phyloP scores from a whole-genome alignment of 2,329 filamentous ascomycete species.

The Stagonosporopsis cucurbitacearum region DNA sequence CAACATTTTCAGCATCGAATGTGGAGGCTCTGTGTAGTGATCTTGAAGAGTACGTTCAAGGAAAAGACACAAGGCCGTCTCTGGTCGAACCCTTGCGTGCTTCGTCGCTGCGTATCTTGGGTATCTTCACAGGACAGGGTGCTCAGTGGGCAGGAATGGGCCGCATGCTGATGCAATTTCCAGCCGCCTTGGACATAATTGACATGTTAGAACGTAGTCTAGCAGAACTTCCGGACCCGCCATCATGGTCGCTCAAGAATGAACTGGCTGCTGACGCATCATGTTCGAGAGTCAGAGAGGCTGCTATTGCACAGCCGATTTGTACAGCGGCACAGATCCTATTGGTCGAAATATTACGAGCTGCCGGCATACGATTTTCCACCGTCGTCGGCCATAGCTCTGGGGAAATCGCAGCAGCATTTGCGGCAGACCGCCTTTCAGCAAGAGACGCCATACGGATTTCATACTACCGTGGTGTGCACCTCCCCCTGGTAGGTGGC shows the following conservation, averaged over 20 bases:
- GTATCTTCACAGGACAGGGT: conserved; percentile 40
- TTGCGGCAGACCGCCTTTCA: conserved; percentile 30
- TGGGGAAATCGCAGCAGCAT: conserved; percentile 39
- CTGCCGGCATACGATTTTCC: conserved; percentile 17
- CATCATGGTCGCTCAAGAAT: conserved; percentile 25
- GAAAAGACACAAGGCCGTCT: neutral
- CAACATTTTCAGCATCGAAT: neutral
- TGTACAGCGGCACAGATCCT: conserved; percentile 36
- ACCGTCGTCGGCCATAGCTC: conserved; percentile 27
- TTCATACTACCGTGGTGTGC: conserved; percentile 26
- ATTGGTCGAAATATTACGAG: conserved; percentile 27
- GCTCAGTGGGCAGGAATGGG: conserved; percentile 40
- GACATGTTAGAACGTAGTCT: conserved; percentile 19
- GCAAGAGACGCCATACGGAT: conserved; percentile 19
- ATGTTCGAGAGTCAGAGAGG: conserved; percentile 11
- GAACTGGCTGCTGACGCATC: conserved; percentile 15
- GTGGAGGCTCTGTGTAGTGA: neutral
- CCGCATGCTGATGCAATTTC: conserved; percentile 24
- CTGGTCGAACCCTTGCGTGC: neutral
- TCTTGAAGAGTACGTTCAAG: neutral
- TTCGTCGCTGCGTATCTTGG: neutral
- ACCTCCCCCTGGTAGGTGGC: neutral
- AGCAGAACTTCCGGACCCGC: conserved; percentile 5
- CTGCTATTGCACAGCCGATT: conserved; percentile 27
- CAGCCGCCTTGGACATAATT: conserved; percentile 13